phyloP scores from a whole-genome alignment of 345 rosid genomes.

The Ceriops decandra region DNA sequence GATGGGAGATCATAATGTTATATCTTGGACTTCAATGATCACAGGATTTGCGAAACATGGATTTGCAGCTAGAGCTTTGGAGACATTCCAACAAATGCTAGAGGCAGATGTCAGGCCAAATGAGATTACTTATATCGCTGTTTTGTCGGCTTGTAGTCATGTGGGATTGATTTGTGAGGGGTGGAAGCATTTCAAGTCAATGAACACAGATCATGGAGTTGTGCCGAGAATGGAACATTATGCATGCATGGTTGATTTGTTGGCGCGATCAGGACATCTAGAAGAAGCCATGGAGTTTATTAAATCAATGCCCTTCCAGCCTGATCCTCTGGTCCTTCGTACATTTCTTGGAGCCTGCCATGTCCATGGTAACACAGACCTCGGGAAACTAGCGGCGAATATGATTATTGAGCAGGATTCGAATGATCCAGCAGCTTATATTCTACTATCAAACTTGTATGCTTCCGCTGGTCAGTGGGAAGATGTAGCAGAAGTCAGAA shows the following conservation, averaged over 20 bases:
- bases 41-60: constrained; percentile 77
- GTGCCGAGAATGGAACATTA: constrained; percentile 69
- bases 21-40: constrained; percentile 77
- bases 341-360: constrained; percentile 73
- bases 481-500: constrained; percentile 47
- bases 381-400: constrained; percentile 54
- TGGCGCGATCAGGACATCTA: constrained; percentile 56
- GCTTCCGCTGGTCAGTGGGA: constrained; percentile 73
- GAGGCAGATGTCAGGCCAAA: constrained; percentile 50
- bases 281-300: constrained; percentile 55
- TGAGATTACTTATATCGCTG: constrained; percentile 58
- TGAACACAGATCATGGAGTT: constrained; percentile 53
- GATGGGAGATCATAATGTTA: constrained; percentile 46
- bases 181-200: constrained; percentile 56
- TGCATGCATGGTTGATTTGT: constrained; percentile 78
- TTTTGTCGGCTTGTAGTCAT: constrained; percentile 70
- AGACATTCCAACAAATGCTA: constrained; percentile 52
- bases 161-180: constrained; percentile 66
- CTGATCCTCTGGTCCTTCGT: constrained; percentile 59
- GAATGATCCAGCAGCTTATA: constrained; percentile 59
- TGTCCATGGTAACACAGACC: constrained; percentile 49
- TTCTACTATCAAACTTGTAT: constrained; percentile 63
- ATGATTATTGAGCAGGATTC: constrained; percentile 64
- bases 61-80: constrained; percentile 50
- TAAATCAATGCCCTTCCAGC: constrained; percentile 47